Conservation (phyloP, 352 stramenopile species). For the Phytophthora multivora region DNA sequence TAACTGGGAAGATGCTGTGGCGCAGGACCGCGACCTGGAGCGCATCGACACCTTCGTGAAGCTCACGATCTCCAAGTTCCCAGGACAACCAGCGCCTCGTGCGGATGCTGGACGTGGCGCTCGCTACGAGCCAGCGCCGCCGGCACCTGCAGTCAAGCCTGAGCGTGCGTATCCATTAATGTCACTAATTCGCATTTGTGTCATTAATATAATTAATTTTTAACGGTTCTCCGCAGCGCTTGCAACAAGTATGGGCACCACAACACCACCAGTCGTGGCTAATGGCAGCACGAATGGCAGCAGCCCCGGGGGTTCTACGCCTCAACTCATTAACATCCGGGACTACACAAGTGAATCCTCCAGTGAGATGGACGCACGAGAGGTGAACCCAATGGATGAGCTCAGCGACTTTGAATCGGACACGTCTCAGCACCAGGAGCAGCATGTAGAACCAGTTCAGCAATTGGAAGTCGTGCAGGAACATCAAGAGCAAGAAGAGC, state of each 20-base stretch:
- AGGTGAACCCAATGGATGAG: slow-evolving; percentile 71
- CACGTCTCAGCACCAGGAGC: not conserved
- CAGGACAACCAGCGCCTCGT: slow-evolving; percentile 5
- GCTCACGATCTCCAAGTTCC: slow-evolving; percentile 24
- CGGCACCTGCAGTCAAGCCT: slow-evolving; percentile 19
- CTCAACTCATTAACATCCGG: slow-evolving; percentile 33
- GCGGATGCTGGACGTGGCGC: slow-evolving; percentile 7
- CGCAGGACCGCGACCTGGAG: slow-evolving; percentile 32
- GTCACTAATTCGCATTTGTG: too few relatives aligned
- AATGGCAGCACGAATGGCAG: not conserved
- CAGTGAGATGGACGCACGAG: slow-evolving; percentile 49
- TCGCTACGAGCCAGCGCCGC: slow-evolving; percentile 19
- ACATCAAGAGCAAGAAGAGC: slow-evolving; percentile 1
- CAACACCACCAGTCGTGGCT: not conserved
- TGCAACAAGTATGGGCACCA: slow-evolving; percentile 2
- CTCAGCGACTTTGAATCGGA: slow-evolving; percentile 62
- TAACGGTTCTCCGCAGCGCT: not conserved
- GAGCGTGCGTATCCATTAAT: slow-evolving; percentile 15
- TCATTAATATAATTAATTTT: too few relatives aligned
- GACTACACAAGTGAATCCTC: slow-evolving; percentile 54
- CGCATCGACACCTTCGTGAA: slow-evolving; percentile 31
- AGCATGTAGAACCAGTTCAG: not conserved
- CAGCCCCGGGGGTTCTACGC: not conserved
- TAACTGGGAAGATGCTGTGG: slow-evolving; percentile 39
- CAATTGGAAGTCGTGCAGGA: not conserved